phyloP scores from a whole-genome alignment of 1,284 basidiomycete species.

The Takashimella koratensis region DNA sequence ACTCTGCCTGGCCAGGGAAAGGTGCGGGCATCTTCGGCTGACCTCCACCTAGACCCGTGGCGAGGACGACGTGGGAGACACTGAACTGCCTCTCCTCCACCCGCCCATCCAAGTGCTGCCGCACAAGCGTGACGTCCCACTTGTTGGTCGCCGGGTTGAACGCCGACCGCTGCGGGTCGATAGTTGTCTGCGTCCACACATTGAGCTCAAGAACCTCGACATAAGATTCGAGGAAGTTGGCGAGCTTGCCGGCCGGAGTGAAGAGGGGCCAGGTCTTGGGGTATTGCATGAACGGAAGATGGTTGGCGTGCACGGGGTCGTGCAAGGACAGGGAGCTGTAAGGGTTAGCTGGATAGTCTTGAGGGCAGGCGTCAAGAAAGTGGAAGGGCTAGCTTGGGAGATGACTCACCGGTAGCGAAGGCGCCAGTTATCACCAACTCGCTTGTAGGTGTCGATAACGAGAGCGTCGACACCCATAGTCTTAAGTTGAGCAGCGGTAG shows the following conservation, averaged over 20 bases:
- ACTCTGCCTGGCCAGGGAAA: constrained; percentile 53
- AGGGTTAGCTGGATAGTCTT: background rate
- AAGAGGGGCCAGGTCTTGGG: constrained; percentile 36
- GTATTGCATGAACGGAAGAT: constrained; percentile 33
- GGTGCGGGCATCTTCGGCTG: constrained; percentile 54
- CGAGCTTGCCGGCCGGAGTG: constrained; percentile 54
- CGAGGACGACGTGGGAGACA: constrained; percentile 55
- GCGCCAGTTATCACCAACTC: constrained; percentile 61
- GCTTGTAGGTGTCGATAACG: constrained; percentile 56
- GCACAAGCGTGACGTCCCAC: constrained; percentile 57
- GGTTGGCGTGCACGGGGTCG: constrained; percentile 56
- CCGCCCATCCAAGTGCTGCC: constrained; percentile 47
- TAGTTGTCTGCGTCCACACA: constrained; percentile 60
- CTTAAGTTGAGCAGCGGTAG: constrained; percentile 59
- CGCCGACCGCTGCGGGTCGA: constrained; percentile 48
- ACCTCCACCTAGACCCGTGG: constrained; percentile 59
- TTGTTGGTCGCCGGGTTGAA: constrained; percentile 54
- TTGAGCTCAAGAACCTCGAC: constrained; percentile 62
- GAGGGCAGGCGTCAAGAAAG: background rate
- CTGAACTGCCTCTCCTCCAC: constrained; percentile 51
- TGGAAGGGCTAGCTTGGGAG: no score
- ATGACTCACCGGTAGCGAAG: constrained; percentile 54
- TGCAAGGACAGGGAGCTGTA: constrained; percentile 57
- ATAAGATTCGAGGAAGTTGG: constrained; percentile 65
- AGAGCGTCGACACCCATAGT: constrained; percentile 56